Percentiles rank a stretch among this genome's conserved stretches.
Conservation (phyloP, 805 yeast species). For the Metschnikowia peoriensis region DNA sequence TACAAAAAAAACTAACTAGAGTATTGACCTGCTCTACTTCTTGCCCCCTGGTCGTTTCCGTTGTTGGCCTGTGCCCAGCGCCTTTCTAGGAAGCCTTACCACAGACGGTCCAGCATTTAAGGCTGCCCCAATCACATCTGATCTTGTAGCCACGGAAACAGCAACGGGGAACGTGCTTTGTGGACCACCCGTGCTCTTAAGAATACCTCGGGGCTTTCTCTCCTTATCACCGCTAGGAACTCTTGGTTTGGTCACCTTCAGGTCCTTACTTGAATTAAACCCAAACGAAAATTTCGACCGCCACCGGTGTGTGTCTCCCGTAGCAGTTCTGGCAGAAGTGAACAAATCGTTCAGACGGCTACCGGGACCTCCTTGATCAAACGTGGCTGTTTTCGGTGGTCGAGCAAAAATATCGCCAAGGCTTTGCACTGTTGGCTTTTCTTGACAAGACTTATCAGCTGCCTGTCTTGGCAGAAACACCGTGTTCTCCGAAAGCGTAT, state of each 20-base stretch:
- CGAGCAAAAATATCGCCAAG: slow-evolving; percentile 6
- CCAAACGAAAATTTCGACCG: neutral
- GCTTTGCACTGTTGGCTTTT: slow-evolving; percentile 7
- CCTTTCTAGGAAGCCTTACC: neutral
- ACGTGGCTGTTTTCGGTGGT: neutral
- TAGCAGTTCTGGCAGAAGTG: neutral
- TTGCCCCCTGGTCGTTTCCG: neutral
- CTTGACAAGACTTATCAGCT: slow-evolving; percentile 4
- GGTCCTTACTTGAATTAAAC: slow-evolving; percentile 2
- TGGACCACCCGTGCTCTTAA: neutral
- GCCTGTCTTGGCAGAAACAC: slow-evolving; percentile 9
- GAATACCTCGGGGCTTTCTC: slow-evolving; percentile 6
- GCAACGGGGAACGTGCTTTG: neutral
- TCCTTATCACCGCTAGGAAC: neutral
- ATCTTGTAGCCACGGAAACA: neutral
- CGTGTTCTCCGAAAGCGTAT: slow-evolving; percentile 5
- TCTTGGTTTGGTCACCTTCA: slow-evolving; percentile 5
- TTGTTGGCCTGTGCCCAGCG: neutral
- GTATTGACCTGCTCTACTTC: neutral
- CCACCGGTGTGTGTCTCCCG: slow-evolving; percentile 1
- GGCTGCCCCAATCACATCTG: neutral
- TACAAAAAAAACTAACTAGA: neutral
- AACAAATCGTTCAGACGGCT: neutral
- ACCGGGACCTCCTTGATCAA: neutral
- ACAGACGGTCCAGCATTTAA: neutral